Conservation (phyloP, 2,329 filamentous ascomycete genomes). For the Didymosphaeria variabile region DNA sequence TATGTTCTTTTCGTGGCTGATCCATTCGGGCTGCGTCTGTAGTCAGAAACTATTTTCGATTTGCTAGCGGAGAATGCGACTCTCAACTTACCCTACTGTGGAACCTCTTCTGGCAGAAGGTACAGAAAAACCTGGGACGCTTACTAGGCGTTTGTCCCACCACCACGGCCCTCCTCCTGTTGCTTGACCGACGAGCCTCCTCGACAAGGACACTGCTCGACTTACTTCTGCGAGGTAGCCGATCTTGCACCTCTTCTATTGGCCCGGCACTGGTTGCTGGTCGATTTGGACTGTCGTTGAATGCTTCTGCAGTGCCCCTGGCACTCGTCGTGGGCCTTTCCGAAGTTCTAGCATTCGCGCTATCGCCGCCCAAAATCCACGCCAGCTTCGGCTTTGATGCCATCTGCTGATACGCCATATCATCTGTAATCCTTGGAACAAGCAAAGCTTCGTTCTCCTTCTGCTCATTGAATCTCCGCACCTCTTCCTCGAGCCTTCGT, state of each 20-base stretch:
- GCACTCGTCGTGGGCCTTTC: constrained; percentile 27
- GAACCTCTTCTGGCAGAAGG: constrained; percentile 37
- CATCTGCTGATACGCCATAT: constrained; percentile 34
- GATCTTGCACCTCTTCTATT: constrained; percentile 8
- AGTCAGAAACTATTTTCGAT: not conserved
- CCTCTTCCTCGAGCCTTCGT: constrained; percentile 25
- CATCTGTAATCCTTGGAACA: constrained; percentile 25
- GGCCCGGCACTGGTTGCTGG: constrained; percentile 22
- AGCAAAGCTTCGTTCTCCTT: constrained; percentile 14
- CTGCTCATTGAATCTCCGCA: constrained; percentile 23
- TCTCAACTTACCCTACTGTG: constrained; percentile 51
- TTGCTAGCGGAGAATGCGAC: not conserved
- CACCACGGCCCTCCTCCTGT: not conserved
- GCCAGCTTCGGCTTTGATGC: constrained; percentile 33
- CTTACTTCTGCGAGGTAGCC: constrained; percentile 21
- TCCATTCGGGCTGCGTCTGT: constrained; percentile 53
- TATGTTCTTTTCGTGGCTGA: constrained; percentile 70
- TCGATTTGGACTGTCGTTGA: constrained; percentile 19
- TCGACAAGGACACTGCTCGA: constrained; percentile 30
- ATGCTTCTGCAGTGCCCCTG: constrained; percentile 17
- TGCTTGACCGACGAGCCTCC: constrained; percentile 12
- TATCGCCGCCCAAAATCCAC: constrained; percentile 32
- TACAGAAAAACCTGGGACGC: constrained; percentile 34
- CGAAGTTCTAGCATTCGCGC: constrained; percentile 20
- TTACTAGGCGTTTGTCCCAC: constrained; percentile 25